phyloP scores from a whole-genome alignment of 2,329 filamentous ascomycete species.

The Alternaria gansuensis region DNA sequence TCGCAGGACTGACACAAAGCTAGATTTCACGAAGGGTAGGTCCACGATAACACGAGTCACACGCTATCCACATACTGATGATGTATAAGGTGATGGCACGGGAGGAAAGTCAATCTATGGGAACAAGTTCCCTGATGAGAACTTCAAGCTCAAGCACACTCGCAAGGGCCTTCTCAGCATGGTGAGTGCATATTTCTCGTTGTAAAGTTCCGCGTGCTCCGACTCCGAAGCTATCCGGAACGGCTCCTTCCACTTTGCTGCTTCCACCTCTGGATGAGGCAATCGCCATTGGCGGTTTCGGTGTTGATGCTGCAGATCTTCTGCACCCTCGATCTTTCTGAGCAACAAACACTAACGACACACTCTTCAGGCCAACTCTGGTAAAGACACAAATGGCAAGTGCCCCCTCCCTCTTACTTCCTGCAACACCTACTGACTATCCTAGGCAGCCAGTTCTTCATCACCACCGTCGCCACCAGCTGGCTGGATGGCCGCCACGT shows the following conservation, averaged over 20 bases:
- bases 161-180: slow-evolving; percentile 80
- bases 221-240: no score
- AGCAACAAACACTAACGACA: no score
- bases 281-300: no score
- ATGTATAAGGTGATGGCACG: slow-evolving; percentile 70
- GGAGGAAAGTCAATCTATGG: slow-evolving; percentile 86
- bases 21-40: slow-evolving; percentile 17
- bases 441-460: slow-evolving; percentile 79
- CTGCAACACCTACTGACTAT: background rate
- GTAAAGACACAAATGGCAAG: slow-evolving; percentile 71
- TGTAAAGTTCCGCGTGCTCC: no score
- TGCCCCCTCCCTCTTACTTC: background rate
- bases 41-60: background rate
- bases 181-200: slow-evolving; percentile 25
- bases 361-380: slow-evolving; percentile 53
- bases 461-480: slow-evolving; percentile 80
- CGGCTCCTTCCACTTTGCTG: no score
- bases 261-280: no score
- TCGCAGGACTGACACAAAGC: slow-evolving; percentile 2
- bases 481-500: slow-evolving; percentile 88
- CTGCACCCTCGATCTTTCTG: no score
- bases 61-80: background rate
- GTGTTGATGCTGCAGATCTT: no score
- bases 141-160: slow-evolving; percentile 93
- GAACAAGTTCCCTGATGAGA: slow-evolving; percentile 84